Base-by-base conservation (phyloP, 257 asterid species). In the Scutellaria minor region DNA sequence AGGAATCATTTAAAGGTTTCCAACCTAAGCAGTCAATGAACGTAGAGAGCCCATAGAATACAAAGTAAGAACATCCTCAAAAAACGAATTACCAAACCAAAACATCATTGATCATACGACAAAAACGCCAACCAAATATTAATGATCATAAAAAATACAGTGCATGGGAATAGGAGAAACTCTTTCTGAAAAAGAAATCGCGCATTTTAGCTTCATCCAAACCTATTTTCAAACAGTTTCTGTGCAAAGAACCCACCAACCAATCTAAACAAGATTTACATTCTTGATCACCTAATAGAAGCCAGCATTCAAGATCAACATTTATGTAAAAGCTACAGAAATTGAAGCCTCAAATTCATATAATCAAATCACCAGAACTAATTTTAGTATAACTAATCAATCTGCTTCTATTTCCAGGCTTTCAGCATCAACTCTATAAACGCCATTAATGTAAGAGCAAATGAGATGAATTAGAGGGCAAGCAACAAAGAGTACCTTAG, bases 401-500 rank as follows among this genome's bases (percentile, higher is more conserved):
- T 24, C 64, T 66, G 50, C 59, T 64, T 45, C 48, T 56, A 7
- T n/a, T 59, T 41, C 57, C 15, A 22, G 40, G 11, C 14, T 59
- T 41, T 66, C 15, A 22, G 24, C 11, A 31, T 31, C 66, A 9
- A 15, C 22, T 14, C 55, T 6, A 39, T 3, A 63, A 10, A 47
- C 41, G 24, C 40, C 64, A 55, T 64, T 27, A 7, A 18, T 6
- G 31, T 35, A 74, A 3, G 20, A 44, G 66, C 41, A 40, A 27
- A 59, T 68, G 45, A 13, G 18, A 44, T n/a, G 8, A 66, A 11
- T 15, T 60, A 2, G 37, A 31, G 15, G 48, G 44, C 1, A 44
- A 12, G 22, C 1, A 69, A 51, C 18, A 24, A 53, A 54, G 44
- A 57, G 71, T 18, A 91, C 98, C 98, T 91, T 91, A 6, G 97